Base-by-base conservation (phyloP, 176 grass and related monocot species). In the Oryza punctata region DNA sequence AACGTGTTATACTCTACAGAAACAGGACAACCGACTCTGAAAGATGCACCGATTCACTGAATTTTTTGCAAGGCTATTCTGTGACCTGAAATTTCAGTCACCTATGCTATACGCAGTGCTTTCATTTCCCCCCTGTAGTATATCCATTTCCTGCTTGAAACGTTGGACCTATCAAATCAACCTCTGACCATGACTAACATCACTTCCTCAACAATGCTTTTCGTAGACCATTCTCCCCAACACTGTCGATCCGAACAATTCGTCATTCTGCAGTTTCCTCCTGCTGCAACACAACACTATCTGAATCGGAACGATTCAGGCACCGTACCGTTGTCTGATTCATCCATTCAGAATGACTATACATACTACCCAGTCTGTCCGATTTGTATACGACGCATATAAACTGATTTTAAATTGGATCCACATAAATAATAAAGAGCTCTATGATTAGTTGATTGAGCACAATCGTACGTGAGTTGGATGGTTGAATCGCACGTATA, bases 1-100 rank as follows among this genome's bases (percentile, higher is more conserved):
- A 72, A 66, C 77, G 43, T 72, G 57, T 28, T 83, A 38, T 78
- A 47, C 40, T n/a, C 12, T 30, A 66, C 26, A 78, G 30, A 83
- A 75, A 77, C 65, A 50, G 50, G 28, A 25, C 43, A 88, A 23
- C 12, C 35, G 43, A 47, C 29, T 54, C 11, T 41, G 43, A 73
- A 5, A 78, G 41, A 88, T 38, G 35, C 7, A 78, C 26, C 18
- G 30, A 64, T 46, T 41, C 54, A 29, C 50, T 49, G 60, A 21
- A 46, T 8, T 29, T 50, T 76, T 50, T 23, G 65, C 43, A 9
- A 28, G 30, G 11, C 65, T 45, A 47, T 44, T 43, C 13, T 0
- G 7, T 10, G 19, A 52, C 43, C 67, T 41, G 30, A 43, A 21
- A 54, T 60, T 61, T 38, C 37, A 38, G 37, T 38, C 37, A 38